Base-by-base conservation (phyloP, 345 rosid species). In the Eucalyptus rudis region DNA sequence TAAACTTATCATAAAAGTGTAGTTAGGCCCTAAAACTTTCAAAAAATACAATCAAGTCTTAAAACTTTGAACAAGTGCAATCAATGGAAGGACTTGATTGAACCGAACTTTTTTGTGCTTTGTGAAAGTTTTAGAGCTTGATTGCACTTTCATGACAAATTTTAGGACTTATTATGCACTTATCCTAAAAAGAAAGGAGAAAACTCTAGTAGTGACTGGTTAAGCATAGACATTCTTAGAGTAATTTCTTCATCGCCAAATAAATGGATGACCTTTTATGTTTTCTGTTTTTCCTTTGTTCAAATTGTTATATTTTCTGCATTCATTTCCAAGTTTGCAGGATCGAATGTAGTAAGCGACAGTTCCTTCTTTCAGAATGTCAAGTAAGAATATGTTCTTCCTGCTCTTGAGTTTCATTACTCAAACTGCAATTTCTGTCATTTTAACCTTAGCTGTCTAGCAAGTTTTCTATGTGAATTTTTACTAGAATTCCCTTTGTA, bases 371-470 rank as follows among this genome's bases (percentile, higher is more conserved):
- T 89, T 93, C 95, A 90, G 91, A 87, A 88, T 86, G 88, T 91
- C 96, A 94, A 92, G 96, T 95, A 94, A 94, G 96, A 92, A 90
- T 88, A 84, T 66, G 91, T 90, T 92, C 87, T 87, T 86, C 91
- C 90, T 81, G n/a, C 89, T 87, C 90, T 44, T 22, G 51, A 76
- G 47, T 76, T 76, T 76, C 84, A 76, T 76, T 76, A 76, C 84
- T 76, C 25, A 11, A 76, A 76, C 47, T 88, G 88, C 89, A 81
- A 64, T 89, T 81, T 87, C 47, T 76, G 84, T 76, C 84, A 44
- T 76, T 40, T 76, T 27, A 76, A 54, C 36, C 71, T 89, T 89
- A 49, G n/a, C 49, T 89, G 86, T 64, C 17, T 56, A 79, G 76
- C 87, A 51, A 17, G 52, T 81, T 86, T 71, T 76, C 47, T 76